Base-by-base conservation (phyloP, 768 basidiomycete species). In the Mycena kentingensis region DNA sequence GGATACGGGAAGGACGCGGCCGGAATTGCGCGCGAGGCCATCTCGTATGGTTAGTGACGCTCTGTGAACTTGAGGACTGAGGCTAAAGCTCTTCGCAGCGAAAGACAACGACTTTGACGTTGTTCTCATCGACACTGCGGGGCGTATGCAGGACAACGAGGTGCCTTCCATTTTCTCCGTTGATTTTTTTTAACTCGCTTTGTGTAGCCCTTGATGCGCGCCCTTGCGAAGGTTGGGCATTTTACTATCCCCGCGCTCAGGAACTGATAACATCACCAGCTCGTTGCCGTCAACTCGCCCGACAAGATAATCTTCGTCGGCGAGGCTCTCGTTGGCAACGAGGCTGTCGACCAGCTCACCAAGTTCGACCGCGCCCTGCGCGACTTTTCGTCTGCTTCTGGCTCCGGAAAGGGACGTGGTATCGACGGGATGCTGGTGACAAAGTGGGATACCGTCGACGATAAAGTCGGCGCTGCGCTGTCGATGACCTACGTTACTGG, bases 1-100 rank as follows among this genome's bases (percentile, higher is more conserved):
- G 97, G 97, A 2, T 99, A 99, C 67, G 97, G 97, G 2, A 98
- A 98, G 72, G 97, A 99, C 63, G 95, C 96, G n/a, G 96, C 97
- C 22, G 92, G 90, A 7, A 99, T 99, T 45, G 96, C 95, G 3
- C 93, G 85, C 68, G 96, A 99, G 66, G 96, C 97, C 22, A 91
- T 98, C 49, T 72, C 81, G 12, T 89, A 93, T 68, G 97, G 94
- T 93, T 63, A 45, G 81, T 66, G 7, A 18, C 31, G 15, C 21
- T 19, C 31, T 3, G 13, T 54, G 18, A 26, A 37, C 11, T 54
- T 27, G 29, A 39, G 25, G 55, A 36, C 21, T 58, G n/a, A n/a
- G n/a, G n/a, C n/a, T 38, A 25, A 55, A 36, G 26, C 13, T 43
- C 32, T 13, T 48, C 49, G 46, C 65, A 97, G 95, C 84, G 27